A percentile compares a stretch with the other conserved stretches of the same genome.
These are phyloP conservation scores for Entoloma clypeatum DNA, from an alignment of 1,284 basidiomycete genomes.

Conservation along the genomic window DNA sequence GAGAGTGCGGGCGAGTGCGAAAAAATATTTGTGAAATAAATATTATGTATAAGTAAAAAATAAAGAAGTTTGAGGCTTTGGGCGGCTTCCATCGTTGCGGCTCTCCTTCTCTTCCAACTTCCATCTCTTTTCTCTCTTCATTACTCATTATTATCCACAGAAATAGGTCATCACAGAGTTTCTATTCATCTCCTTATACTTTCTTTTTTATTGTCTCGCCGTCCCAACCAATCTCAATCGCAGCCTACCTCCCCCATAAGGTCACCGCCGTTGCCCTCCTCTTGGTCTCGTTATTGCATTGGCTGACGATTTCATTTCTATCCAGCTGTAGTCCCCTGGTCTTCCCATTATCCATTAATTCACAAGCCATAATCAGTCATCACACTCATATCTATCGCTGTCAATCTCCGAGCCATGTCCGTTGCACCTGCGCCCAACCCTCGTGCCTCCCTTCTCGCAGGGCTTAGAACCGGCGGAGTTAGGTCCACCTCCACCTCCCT, in stretches of 20 bases:
- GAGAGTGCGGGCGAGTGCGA: constrained; percentile 81
- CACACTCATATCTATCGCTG: constrained; percentile 33
- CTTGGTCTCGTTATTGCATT: not conserved
- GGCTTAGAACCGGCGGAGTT: constrained; percentile 82
- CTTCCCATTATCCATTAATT: constrained; percentile 32
- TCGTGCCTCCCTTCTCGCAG: constrained; percentile 78
- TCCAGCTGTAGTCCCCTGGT: constrained; percentile 30
- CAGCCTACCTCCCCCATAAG: constrained; percentile 7
- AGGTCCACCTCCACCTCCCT: constrained; percentile 59
- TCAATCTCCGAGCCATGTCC: constrained; percentile 47
- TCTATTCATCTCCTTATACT: constrained; percentile 22
- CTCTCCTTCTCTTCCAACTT: constrained; percentile 28
- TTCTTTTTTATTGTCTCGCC: constrained; percentile 20
- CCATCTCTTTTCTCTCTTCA: constrained; percentile 26
- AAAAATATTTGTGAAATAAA: constrained; percentile 64
- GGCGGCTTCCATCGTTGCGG: constrained; percentile 26
- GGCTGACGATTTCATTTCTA: constrained; percentile 5
- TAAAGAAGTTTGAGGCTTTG: constrained; percentile 28
- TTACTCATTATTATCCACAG: constrained; percentile 23
- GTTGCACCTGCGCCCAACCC: constrained; percentile 54
- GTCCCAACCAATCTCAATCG: constrained; percentile 8
- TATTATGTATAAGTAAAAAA: constrained; percentile 8
- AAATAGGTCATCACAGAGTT: constrained; percentile 21
- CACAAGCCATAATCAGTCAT: constrained; percentile 27
- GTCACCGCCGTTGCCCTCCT: constrained; percentile 3